Evolutionary conservation across 495 filamentous ascomycete genomes (phyloP).

Genomic region (Umbilicaria muhlenbergii): DNA sequence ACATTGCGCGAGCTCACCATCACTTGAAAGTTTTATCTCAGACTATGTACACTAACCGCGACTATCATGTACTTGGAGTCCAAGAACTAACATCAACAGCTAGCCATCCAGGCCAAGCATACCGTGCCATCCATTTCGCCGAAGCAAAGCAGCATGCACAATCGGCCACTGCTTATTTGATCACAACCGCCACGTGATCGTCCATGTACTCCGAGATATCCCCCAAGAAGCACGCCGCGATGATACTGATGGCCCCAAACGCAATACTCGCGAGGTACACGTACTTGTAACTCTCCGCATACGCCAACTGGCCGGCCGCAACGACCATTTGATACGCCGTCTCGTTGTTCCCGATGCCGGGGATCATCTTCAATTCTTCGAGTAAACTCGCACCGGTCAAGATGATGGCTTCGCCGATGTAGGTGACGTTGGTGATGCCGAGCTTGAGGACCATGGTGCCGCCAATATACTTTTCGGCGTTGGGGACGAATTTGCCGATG

Average conservation of each 20-base stretch:
- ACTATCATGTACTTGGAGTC: too few species aligned
- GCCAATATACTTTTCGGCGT: conserved; percentile 34
- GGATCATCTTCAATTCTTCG: conserved; percentile 33
- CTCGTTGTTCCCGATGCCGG: conserved; percentile 39
- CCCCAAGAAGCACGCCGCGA: conserved; percentile 46
- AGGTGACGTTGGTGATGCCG: conserved; percentile 32
- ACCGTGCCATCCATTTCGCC: too few species aligned
- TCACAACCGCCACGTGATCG: conserved; percentile 51
- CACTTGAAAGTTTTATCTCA: too few species aligned
- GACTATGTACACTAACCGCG: too few species aligned
- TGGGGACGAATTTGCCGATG: conserved; percentile 42
- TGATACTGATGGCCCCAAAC: conserved; percentile 46
- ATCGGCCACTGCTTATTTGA: conserved; percentile 10
- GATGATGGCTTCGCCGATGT: conserved; percentile 29
- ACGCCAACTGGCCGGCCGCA: conserved; percentile 44
- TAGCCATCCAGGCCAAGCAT: too few species aligned
- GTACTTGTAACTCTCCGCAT: conserved; percentile 45
- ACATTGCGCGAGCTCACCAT: too few species aligned
- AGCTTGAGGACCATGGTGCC: conserved; percentile 33
- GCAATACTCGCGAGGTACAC: conserved; percentile 55
- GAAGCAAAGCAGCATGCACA: too few species aligned
- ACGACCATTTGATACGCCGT: conserved; percentile 42
- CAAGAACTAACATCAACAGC: too few species aligned
- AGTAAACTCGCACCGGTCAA: conserved; percentile 42
- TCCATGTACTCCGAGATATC: conserved; percentile 52